These are phyloP conservation scores for Phytophthora fragariae DNA, from an alignment of 352 stramenopile genomes.

Conservation along the genomic window DNA sequence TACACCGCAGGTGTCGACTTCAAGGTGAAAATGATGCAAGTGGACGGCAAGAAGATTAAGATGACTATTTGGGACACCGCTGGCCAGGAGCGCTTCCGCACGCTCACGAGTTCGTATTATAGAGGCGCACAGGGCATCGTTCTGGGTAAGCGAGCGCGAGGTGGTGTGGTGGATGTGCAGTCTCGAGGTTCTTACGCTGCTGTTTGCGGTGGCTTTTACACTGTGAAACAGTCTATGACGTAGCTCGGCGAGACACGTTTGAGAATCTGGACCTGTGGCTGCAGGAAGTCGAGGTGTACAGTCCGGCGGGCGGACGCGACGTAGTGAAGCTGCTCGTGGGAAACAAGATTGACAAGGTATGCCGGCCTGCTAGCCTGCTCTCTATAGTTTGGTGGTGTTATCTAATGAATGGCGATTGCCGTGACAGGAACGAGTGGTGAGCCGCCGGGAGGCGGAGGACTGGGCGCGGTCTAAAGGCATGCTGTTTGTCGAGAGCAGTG, in stretches of 20 bases:
- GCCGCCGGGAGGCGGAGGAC: constrained; percentile 94
- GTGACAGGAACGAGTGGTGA: constrained; percentile 92
- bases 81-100: constrained; percentile 98
- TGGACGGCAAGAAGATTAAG: constrained; percentile 97
- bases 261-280: constrained; percentile 98
- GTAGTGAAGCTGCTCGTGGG: constrained; percentile 98
- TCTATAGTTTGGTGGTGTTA: background rate
- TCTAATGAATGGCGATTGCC: constrained; percentile 3
- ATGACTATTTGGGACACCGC: constrained; percentile 99
- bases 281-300: constrained; percentile 98
- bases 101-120: constrained; percentile 98
- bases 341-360: constrained; percentile 96
- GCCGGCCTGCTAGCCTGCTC: background rate
- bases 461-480: constrained; percentile 97
- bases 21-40: constrained; percentile 98
- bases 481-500: constrained; percentile 98
- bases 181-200: background rate
- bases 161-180: background rate
- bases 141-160: constrained; percentile 64
- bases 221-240: constrained; percentile 93
- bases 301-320: constrained; percentile 92
- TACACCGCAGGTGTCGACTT: constrained; percentile 90
- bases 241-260: constrained; percentile 96
- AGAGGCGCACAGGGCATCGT: constrained; percentile 97
- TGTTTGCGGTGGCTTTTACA: background rate